Percentiles rank a stretch among this genome's conserved stretches.
These are phyloP conservation scores for Endoconidiophora polonica DNA, from an alignment of 2,329 filamentous ascomycete species.

Conservation along the genomic window DNA sequence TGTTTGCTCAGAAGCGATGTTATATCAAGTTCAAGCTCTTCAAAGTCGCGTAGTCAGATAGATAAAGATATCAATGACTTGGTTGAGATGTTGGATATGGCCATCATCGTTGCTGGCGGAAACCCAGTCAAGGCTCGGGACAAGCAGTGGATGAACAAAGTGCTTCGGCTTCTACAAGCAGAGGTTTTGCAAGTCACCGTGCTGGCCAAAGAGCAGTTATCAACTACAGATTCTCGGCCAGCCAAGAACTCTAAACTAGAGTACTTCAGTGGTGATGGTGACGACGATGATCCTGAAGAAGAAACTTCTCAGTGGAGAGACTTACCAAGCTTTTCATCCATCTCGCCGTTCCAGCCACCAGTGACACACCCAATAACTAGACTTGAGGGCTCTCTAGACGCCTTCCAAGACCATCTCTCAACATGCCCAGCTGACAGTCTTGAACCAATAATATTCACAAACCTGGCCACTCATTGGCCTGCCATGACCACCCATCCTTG, in stretches of 20 bases:
- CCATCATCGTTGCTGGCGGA: slow-evolving; percentile 40
- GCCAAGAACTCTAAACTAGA: slow-evolving; percentile 9
- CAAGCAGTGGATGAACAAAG: slow-evolving; percentile 10
- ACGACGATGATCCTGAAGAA: not conserved
- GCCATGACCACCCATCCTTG: slow-evolving; percentile 53
- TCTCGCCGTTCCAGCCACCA: slow-evolving; percentile 24
- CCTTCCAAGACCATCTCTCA: slow-evolving; percentile 46
- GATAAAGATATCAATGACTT: slow-evolving; percentile 31
- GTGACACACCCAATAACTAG: slow-evolving; percentile 26
- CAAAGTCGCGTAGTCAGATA: not conserved
- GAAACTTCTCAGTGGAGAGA: slow-evolving; percentile 15
- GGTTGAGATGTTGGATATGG: slow-evolving; percentile 54
- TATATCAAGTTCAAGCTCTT: not conserved
- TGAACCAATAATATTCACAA: slow-evolving; percentile 53
- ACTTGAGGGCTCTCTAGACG: slow-evolving; percentile 34
- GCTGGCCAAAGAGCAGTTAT: not conserved
- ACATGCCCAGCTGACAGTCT: slow-evolving; percentile 16
- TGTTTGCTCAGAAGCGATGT: slow-evolving; percentile 15
- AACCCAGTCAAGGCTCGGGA: slow-evolving; percentile 15
- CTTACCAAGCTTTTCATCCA: slow-evolving; percentile 7
- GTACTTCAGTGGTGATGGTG: not conserved
- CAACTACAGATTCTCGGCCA: slow-evolving; percentile 5
- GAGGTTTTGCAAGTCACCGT: not conserved
- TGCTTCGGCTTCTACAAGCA: slow-evolving; percentile 11
- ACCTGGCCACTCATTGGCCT: slow-evolving; percentile 55